phyloP scores from a whole-genome alignment of 257 asterid genomes.

The Solanum lignicaule region DNA sequence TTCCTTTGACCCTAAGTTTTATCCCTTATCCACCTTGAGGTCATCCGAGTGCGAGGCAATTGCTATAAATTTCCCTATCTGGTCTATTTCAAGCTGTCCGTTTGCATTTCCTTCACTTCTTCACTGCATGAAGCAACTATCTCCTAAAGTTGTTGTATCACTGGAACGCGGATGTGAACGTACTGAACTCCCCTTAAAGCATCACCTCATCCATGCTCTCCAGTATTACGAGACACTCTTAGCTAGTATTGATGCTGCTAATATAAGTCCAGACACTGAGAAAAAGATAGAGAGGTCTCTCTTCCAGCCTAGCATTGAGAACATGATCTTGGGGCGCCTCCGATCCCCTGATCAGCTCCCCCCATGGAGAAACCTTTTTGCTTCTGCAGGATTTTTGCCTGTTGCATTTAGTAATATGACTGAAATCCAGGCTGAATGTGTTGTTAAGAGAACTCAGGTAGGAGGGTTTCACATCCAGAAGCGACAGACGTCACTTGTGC shows the following conservation, averaged over 20 bases:
- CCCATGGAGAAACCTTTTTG: conserved; percentile 28
- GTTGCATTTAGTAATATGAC: conserved; percentile 27
- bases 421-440: conserved; percentile 44
- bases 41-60: conserved; percentile 25
- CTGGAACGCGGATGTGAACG: conserved; percentile 38
- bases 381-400: conserved; percentile 33
- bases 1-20: conserved; percentile 36
- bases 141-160: conserved; percentile 37
- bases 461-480: conserved; percentile 41
- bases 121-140: conserved; percentile 31
- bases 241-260: conserved; percentile 36
- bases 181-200: conserved; percentile 30
- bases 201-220: conserved; percentile 36
- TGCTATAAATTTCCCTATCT: conserved; percentile 44
- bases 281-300: conserved; percentile 36
- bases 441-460: conserved; percentile 24
- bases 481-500: conserved; percentile 31
- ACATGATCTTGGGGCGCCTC: conserved; percentile 30
- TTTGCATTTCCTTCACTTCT: conserved; percentile 27
- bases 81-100: conserved; percentile 30
- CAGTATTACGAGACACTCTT: conserved; percentile 36
- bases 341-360: conserved; percentile 23
- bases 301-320: conserved; percentile 44
- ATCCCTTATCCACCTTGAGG: conserved; percentile 20
- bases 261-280: conserved; percentile 12